A percentile compares a stretch with the other conserved stretches of the same genome.
Conservation (phyloP, 176 grass and related monocot species). For the sorghum (Sorghum bicolor) region DNA sequence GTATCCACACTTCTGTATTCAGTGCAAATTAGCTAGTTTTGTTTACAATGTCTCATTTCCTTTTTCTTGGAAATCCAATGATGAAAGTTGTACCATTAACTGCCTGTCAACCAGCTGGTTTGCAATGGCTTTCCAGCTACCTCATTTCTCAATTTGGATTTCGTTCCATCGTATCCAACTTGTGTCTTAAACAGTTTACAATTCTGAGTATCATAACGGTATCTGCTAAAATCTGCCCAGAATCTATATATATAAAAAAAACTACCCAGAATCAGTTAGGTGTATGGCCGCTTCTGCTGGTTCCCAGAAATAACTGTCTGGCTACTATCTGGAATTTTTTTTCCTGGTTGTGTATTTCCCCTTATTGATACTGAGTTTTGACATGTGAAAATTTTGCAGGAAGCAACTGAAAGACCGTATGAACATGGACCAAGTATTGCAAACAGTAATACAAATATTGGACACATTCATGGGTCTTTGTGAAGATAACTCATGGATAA, state of each 20-base stretch:
- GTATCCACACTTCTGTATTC: neutral
- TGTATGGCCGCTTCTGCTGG: neutral
- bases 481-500: slow-evolving; percentile 73
- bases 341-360: neutral
- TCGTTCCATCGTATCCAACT: neutral
- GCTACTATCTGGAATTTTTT: neutral
- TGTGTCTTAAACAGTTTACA: neutral
- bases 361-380: neutral
- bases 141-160: neutral
- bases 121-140: neutral
- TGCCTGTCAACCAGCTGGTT: neutral
- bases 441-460: slow-evolving; percentile 68
- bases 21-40: neutral
- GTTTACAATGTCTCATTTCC: neutral
- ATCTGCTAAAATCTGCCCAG: neutral
- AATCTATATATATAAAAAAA: no score
- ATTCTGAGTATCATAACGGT: neutral
- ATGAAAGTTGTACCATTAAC: neutral
- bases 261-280: no score
- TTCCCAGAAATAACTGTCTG: neutral
- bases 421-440: slow-evolving; percentile 62
- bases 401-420: slow-evolving; percentile 86
- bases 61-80: neutral
- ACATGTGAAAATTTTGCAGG: slow-evolving; percentile 50
- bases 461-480: slow-evolving; percentile 61